Base-by-base conservation (phyloP, 805 yeast genomes). In the Pichia heedii region DNA sequence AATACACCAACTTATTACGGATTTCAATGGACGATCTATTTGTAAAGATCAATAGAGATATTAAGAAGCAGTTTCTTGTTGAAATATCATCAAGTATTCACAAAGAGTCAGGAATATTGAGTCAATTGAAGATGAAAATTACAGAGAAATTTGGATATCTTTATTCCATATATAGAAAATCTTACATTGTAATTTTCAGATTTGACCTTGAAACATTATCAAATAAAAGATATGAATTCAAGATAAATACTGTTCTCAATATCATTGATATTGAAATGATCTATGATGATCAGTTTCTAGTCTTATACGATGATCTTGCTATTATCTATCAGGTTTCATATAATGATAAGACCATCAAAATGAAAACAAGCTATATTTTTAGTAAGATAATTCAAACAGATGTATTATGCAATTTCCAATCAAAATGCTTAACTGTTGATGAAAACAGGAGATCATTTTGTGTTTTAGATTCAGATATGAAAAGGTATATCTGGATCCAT, bases 391-490 rank as follows among this genome's bases (percentile, higher is more conserved):
- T 40, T 41, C 41, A 37, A 19, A 34, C 16, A 5, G 30, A 19
- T 2, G 32, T 26, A 30, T 44, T 20, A 41, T 39, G 13, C 49
- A 24, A 38, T 2, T 55, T 56, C 30, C 42, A 51, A n/a, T 71
- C 74, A 1, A 45, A 51, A 4, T 53, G 54, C 38, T 33, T 71
- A 36, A 52, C 69, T 0, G 47, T 65, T n/a, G 68, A 62, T 44
- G 46, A 59, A 2, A 32, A 46, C 4, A 53, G 60, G 22, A 46
- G 58, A 0, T 55, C 60, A 35, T 73, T 68, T 6, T 68, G 72
- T 46, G 46, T 74, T 15, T 47, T 73, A 30, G 76, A 71, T 48
- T 49, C 55, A 9, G 53, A 66, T 22, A 66, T 56, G 40, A 68
- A 64, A 47, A 61, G 66, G 41, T 72, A 70, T 50, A 9, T 37